Percentiles rank a stretch among this genome's conserved stretches.
phyloP scores from a whole-genome alignment of 2,329 filamentous ascomycete genomes.

The Monilinia polystroma region DNA sequence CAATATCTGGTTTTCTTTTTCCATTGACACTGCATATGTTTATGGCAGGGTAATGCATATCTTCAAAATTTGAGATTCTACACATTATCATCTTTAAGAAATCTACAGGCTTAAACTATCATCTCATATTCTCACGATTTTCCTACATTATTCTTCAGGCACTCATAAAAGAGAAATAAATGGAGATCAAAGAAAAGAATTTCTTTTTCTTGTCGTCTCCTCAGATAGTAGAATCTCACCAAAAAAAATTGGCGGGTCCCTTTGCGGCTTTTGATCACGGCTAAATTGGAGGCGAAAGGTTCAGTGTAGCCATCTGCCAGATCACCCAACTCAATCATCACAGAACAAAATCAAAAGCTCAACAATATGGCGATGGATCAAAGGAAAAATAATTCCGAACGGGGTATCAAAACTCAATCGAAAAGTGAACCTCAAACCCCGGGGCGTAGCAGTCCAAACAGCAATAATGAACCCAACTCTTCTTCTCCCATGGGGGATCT shows the following conservation, averaged over 20 bases:
- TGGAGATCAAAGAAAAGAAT: constrained; percentile 5
- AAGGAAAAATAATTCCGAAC: background rate
- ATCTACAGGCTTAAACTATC: background rate
- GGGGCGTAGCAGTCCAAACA: background rate
- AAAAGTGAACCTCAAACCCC: constrained; percentile 11
- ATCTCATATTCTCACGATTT: background rate
- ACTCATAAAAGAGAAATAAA: background rate
- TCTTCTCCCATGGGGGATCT: background rate
- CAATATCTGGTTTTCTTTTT: constrained; percentile 11
- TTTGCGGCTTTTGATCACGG: constrained; percentile 2
- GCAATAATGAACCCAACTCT: background rate
- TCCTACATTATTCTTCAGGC: background rate
- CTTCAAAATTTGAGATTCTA: background rate
- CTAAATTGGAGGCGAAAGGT: background rate
- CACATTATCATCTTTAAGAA: background rate
- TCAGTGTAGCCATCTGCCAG: background rate
- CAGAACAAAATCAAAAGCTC: background rate
- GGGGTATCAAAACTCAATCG: background rate
- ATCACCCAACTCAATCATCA: background rate
- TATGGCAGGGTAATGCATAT: constrained; percentile 10
- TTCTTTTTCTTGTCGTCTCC: background rate
- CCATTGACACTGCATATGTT: constrained; percentile 8
- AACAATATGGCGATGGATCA: background rate
- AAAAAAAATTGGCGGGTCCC: background rate
- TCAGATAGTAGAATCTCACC: background rate